Base-by-base conservation (phyloP, 352 stramenopile species). In the Pythium dissotocum region DNA sequence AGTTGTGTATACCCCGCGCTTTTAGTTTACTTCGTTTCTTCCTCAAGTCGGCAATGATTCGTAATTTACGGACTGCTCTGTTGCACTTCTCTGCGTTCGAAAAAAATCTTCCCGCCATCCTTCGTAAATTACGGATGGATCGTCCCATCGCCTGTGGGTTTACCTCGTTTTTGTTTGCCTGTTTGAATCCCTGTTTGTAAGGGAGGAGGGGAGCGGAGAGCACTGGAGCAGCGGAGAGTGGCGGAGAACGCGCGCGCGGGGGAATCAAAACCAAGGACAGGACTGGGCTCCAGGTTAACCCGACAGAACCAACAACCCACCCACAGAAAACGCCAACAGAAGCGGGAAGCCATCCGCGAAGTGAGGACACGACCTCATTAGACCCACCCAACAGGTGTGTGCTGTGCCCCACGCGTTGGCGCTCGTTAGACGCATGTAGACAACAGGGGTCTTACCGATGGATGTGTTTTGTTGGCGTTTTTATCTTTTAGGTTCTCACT, bases 141-240 rank as follows among this genome's bases (percentile, higher is more conserved):
- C 64, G 56, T 42, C 35, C 32, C 6, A 16, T 70, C 46, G 63
- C 58, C 63, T 35, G 32, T 53, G 58, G 28, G 24, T 40, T 32
- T 28, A 57, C 57, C 56, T 70, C 57, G 54, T 69, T 70, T 70
- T 70, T 70, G 58, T 65, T 70, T 70, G 57, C 64, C 64, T 65
- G 64, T 70, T 70, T 70, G 64, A 70, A 70, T 70, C 64, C 18
- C 21, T 24, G 12, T 30, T 26, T 16, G 35, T 21, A 8, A 7
- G 36, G 18, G 46, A 61, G 35, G 30, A 44, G 58, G 21, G 63
- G 46, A 26, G 32, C 10, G 32, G n/a, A 40, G 28, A 59, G 55
- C 40, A 61, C 40, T 68, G 62, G 53, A 58, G 51, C 26, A 38
- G 51, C 26, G 51, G 51, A 38, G 51, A 63, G 64, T 65, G 58